Conservation (phyloP, 2,329 filamentous ascomycete species). For the Metarhizium anisopliae region DNA sequence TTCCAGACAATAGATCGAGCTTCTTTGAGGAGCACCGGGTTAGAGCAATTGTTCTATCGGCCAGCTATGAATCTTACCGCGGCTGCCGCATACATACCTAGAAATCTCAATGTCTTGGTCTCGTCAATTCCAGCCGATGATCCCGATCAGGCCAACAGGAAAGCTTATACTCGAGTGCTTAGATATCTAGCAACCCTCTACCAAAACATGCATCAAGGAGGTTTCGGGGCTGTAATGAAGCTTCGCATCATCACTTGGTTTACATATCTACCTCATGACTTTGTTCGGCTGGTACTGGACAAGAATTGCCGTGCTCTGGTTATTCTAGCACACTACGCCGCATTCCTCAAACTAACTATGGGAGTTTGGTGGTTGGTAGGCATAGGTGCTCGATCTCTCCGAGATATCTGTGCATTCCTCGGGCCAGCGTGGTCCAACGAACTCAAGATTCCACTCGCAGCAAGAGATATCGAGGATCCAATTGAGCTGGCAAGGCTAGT, state of each 20-base stretch:
- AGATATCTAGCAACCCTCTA: conserved; percentile 44
- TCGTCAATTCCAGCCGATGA: conserved; percentile 33
- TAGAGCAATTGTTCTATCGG: conserved; percentile 38
- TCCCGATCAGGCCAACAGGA: conserved; percentile 27
- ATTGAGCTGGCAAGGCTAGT: conserved; percentile 31
- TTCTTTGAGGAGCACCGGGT: conserved; percentile 28
- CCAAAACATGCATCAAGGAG: conserved; percentile 30
- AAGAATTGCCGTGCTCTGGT: conserved; percentile 37
- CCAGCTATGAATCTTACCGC: conserved; percentile 34
- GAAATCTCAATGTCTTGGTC: conserved; percentile 29
- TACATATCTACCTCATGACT: conserved; percentile 37
- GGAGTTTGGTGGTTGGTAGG: conserved; percentile 42
- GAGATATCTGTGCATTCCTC: conserved; percentile 31
- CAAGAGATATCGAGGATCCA: conserved; percentile 22
- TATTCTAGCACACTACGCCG: conserved; percentile 43
- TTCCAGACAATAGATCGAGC: conserved; percentile 24
- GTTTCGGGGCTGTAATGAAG: conserved; percentile 34
- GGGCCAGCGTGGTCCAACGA: conserved; percentile 26
- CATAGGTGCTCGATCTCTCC: conserved; percentile 36
- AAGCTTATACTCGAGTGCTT: conserved; percentile 36
- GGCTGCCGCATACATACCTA: too few relatives aligned
- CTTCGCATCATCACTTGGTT: conserved; percentile 45
- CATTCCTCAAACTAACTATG: conserved; percentile 36
- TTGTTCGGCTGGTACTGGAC: conserved; percentile 34
- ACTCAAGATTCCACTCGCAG: conserved; percentile 24